Conservation (phyloP, 345 rosid species). For the Acer yangbiense region DNA sequence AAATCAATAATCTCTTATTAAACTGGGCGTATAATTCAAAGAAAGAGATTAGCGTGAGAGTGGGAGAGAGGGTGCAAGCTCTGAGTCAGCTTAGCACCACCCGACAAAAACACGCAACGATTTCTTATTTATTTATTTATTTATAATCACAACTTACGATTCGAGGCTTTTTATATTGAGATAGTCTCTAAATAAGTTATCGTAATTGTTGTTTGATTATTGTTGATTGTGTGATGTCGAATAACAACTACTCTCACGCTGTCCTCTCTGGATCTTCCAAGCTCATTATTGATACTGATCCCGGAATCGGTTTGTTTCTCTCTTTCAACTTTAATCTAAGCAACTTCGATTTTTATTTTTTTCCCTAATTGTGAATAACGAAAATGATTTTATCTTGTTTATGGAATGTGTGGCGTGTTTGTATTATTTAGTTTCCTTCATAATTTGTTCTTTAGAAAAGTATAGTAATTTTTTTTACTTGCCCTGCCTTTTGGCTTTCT, state of each 20-base stretch:
- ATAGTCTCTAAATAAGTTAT: neutral
- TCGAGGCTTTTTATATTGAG: neutral
- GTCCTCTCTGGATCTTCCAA: constrained; percentile 36
- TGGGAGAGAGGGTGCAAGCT: neutral
- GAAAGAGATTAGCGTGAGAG: neutral
- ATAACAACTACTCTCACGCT: constrained; percentile 26
- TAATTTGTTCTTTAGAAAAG: neutral
- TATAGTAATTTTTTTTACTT: no score
- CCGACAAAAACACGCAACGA: neutral
- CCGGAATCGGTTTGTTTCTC: constrained; percentile 81
- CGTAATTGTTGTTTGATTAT: neutral
- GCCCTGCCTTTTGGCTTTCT: neutral
- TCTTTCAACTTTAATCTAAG: no score
- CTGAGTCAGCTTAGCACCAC: neutral
- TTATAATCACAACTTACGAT: no score
- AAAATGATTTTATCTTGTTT: neutral
- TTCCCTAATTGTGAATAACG: neutral
- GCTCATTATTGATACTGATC: constrained; percentile 97
- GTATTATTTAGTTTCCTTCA: neutral
- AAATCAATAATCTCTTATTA: no score
- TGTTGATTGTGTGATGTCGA: constrained; percentile 33
- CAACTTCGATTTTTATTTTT: no score
- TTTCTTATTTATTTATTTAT: neutral
- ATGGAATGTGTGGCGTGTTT: neutral
- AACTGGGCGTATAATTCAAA: no score